phyloP scores from a whole-genome alignment of 2,329 filamentous ascomycete genomes.

The Alternaria consortialis region DNA sequence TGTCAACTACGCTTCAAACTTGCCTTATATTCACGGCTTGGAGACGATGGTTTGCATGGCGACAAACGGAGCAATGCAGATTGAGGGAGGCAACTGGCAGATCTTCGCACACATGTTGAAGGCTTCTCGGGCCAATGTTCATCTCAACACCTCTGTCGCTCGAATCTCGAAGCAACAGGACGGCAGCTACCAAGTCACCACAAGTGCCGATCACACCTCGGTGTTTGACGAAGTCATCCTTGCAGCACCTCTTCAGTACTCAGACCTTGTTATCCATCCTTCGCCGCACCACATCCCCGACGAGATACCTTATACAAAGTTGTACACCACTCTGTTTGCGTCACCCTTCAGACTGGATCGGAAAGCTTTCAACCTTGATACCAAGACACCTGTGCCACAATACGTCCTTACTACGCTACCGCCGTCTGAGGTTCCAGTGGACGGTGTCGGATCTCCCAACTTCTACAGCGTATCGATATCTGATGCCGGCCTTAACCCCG shows the following conservation, averaged over 20 bases:
- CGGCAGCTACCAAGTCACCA: slow-evolving; percentile 56
- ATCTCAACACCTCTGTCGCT: slow-evolving; percentile 73
- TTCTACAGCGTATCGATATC: slow-evolving; percentile 90
- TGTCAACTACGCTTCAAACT: slow-evolving; percentile 93
- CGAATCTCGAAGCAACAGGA: slow-evolving; percentile 59
- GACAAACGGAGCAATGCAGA: slow-evolving; percentile 79
- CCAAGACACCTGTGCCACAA: slow-evolving; percentile 69
- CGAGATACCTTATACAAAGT: slow-evolving; percentile 80
- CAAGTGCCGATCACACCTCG: slow-evolving; percentile 21
- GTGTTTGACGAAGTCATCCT: slow-evolving; percentile 82
- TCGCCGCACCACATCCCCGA: slow-evolving; percentile 67
- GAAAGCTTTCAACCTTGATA: slow-evolving; percentile 73
- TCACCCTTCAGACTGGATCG: slow-evolving; percentile 77
- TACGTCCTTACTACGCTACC: slow-evolving; percentile 85
- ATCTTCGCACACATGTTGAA: slow-evolving; percentile 88
- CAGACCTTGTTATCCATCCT: slow-evolving; percentile 66
- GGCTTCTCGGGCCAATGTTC: slow-evolving; percentile 67
- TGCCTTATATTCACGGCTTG: slow-evolving; percentile 85
- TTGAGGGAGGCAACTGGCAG: slow-evolving; percentile 89
- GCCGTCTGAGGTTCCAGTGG: slow-evolving; percentile 61
- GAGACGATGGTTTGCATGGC: slow-evolving; percentile 94
- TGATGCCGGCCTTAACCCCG: slow-evolving; percentile 68
- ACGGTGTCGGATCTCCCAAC: slow-evolving; percentile 69
- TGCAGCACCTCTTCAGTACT: slow-evolving; percentile 83
- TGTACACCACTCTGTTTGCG: slow-evolving; percentile 91